Conservation (phyloP, 805 yeast species). For the Tanozyma kutaoensis region DNA sequence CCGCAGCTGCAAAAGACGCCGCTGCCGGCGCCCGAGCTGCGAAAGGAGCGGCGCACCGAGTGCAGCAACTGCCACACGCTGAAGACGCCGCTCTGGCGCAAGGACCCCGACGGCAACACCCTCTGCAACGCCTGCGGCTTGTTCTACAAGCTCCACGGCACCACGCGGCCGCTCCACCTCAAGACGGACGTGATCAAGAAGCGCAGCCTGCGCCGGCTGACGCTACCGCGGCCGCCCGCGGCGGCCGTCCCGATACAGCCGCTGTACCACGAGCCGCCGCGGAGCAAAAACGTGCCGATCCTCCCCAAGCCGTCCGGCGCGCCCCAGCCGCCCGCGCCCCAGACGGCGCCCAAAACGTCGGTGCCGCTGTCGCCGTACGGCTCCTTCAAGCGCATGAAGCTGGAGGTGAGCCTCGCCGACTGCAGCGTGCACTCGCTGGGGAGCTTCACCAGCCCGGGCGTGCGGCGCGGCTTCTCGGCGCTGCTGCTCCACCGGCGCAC, state of each 20-base stretch:
- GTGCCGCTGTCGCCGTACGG: too few species aligned
- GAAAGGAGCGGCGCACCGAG: too few species aligned
- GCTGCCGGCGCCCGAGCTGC: conserved; percentile 2
- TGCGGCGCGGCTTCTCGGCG: neutral
- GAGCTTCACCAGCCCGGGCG: neutral
- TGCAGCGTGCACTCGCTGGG: conserved; percentile 7
- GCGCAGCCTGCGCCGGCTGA: conserved; percentile 28
- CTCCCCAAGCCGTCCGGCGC: conserved; percentile 31
- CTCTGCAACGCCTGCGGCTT: conserved; percentile 55
- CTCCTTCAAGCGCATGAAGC: conserved; percentile 31
- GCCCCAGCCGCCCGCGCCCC: too few species aligned
- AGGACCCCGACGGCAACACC: conserved; percentile 46
- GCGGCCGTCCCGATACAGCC: too few species aligned
- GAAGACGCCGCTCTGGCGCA: conserved; percentile 52
- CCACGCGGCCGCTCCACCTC: conserved; percentile 44
- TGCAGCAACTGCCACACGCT: conserved; percentile 47
- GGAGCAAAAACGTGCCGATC: conserved; percentile 25
- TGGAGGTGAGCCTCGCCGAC: conserved; percentile 18
- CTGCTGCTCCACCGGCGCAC: too few species aligned
- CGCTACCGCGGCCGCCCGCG: too few species aligned
- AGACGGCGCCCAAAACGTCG: too few species aligned
- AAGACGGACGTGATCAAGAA: conserved; percentile 47
- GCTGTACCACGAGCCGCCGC: conserved; percentile 1
- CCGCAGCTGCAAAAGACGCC: conserved; percentile 1
- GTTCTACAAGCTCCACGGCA: conserved; percentile 47